Base-by-base conservation (phyloP, 2,329 filamentous ascomycete species). In the Botrytis medusae region DNA sequence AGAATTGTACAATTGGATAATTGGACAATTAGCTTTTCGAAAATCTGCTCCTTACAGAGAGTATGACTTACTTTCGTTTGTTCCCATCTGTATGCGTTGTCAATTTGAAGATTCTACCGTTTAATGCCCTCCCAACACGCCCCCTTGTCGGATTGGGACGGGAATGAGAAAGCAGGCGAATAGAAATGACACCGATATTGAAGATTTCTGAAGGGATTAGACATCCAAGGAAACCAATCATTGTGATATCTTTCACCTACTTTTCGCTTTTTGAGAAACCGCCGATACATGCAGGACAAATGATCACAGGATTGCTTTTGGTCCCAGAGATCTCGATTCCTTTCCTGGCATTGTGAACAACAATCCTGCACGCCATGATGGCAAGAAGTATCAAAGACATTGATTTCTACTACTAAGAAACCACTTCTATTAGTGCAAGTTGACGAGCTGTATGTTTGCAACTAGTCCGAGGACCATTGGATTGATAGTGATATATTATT, bases 1-100 rank as follows among this genome's bases (percentile, higher is more conserved):
- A 32, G 18, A 64, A 46, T 46, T 22, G n/a, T 18, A 44, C n/a
- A 44, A 64, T 64, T 64, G 61, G 40, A 29, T 6, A 64, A 64
- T 61, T 22, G 32, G 59, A 40, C 59, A 37, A 40, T 37, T 34
- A 37, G 34, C 32, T 40, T 62, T 62, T 62, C 22, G 22, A 5
- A 42, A 42, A 62, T 29, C 60, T 42, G 25, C 60, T 62, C 10
- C 37, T 62, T 62, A 16, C 60, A 61, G 32, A 48, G 18, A 51
- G 46, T n/a, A 67, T 40, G 64, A 34, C 34, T 54, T 63, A 16
- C 44, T 40, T 54, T 63, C 46, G 48, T 54, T 48, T 44, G n/a
- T 51, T 54, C 25, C 48, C 54, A 59, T 69, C 71, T 69, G 62
- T 34, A 72, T 72, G 71, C 71, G 71, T 72, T 72, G 71, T 72